Evolutionary conservation across 768 basidiomycete species (phyloP).

Genomic region (Podaxis sp.): DNA sequence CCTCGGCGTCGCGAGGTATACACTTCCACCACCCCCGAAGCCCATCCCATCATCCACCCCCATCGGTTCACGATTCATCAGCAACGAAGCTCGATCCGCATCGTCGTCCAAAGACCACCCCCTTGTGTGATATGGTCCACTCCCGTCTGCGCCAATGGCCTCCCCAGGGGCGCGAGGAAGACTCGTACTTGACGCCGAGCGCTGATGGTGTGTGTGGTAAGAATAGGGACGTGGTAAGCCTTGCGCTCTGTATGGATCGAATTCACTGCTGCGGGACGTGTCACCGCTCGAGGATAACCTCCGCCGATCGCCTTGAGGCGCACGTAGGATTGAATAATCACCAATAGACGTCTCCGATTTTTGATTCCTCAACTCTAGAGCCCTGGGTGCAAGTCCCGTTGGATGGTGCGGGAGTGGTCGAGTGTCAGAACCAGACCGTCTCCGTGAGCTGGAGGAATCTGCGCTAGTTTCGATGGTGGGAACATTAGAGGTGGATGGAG

Average conservation of each 20-base stretch:
- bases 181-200: not conserved
- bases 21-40: not conserved
- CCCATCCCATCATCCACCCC: conserved; percentile 6
- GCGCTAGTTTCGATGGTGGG: not conserved
- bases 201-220: not conserved
- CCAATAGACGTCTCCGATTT: not conserved
- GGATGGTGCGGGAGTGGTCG: conserved; percentile 3
- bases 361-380: not conserved
- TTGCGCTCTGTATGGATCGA: not conserved
- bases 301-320: not conserved
- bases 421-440: not conserved
- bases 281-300: not conserved
- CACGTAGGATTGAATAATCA: not conserved
- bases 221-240: conserved; percentile 1
- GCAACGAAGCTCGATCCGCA: conserved; percentile 2
- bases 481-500: not conserved
- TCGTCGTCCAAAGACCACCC: conserved; percentile 13
- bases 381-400: not conserved
- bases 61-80: conserved; percentile 9
- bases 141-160: not conserved
- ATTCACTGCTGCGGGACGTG: not conserved
- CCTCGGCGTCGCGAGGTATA: conserved; percentile 5
- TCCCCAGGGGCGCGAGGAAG: conserved; percentile 7
- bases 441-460: not conserved
- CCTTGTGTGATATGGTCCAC: not conserved